A percentile compares a stretch with the other conserved stretches of the same genome.
phyloP scores from a whole-genome alignment of 306 rosid species.

The Sophora flavescens region DNA sequence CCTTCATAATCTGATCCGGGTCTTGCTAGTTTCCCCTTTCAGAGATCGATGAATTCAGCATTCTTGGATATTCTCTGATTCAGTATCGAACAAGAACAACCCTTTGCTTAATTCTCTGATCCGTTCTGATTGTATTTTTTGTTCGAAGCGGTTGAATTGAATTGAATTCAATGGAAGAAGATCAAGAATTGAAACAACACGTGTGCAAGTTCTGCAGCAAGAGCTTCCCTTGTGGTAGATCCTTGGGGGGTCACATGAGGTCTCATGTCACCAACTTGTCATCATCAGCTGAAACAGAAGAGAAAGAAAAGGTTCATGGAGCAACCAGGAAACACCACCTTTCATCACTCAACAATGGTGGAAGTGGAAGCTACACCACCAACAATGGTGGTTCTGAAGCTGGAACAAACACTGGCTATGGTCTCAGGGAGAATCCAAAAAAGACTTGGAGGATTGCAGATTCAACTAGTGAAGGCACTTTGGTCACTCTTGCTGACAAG shows the following conservation, averaged over 20 bases:
- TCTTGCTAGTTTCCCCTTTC: slow-evolving; percentile 18
- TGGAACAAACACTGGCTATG: slow-evolving; percentile 61
- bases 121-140: slow-evolving; percentile 1
- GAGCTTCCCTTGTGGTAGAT: slow-evolving; percentile 87
- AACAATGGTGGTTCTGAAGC: slow-evolving; percentile 46
- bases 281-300: slow-evolving; percentile 46
- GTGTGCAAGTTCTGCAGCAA: slow-evolving; percentile 85
- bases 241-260: slow-evolving; percentile 98
- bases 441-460: slow-evolving; percentile 72
- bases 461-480: slow-evolving; percentile 56
- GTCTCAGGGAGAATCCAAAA: slow-evolving; percentile 82
- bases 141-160: background rate
- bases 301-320: slow-evolving; percentile 49
- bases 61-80: slow-evolving; percentile 53
- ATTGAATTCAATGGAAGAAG: slow-evolving; percentile 62
- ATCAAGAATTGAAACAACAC: slow-evolving; percentile 58
- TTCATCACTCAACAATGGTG: slow-evolving; percentile 50
- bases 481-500: slow-evolving; percentile 48
- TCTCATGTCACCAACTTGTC: slow-evolving; percentile 68
- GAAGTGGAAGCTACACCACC: slow-evolving; percentile 29
- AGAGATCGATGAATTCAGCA: slow-evolving; percentile 54
- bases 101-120: slow-evolving; percentile 40
- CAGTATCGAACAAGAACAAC: background rate
- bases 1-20: slow-evolving; percentile 64
- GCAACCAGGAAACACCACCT: slow-evolving; percentile 34